Conservation (phyloP, 1,284 basidiomycete genomes). For the Takashimella tepidaria region DNA sequence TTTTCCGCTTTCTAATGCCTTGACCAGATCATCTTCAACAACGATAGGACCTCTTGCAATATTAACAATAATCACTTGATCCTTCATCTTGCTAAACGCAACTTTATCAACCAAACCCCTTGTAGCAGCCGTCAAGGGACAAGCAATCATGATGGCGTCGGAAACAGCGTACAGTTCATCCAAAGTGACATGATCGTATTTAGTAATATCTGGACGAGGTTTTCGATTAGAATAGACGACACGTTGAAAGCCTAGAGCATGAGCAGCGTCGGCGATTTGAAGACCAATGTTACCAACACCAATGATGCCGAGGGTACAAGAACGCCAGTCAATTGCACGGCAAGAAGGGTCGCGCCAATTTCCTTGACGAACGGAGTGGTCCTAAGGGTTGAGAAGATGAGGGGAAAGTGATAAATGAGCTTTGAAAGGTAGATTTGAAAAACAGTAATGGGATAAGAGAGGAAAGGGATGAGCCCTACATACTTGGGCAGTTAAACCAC, state of each 20-base stretch:
- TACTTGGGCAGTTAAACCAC: constrained; percentile 5
- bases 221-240: constrained; percentile 10
- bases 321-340: neutral
- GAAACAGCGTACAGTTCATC: constrained; percentile 34
- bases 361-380: neutral
- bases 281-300: constrained; percentile 26
- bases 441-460: neutral
- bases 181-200: constrained; percentile 25
- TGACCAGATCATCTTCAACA: constrained; percentile 20
- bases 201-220: too few species aligned
- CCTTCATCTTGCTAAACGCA: constrained; percentile 39
- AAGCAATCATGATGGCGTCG: constrained; percentile 36
- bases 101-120: constrained; percentile 28
- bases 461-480: neutral
- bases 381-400: neutral
- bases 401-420: too few species aligned
- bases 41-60: constrained; percentile 32
- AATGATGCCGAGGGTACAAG: constrained; percentile 19
- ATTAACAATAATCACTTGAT: constrained; percentile 42
- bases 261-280: constrained; percentile 18
- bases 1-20: constrained; percentile 26
- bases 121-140: constrained; percentile 32
- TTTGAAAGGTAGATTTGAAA: too few species aligned
- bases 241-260: constrained; percentile 14
- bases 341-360: neutral